Conservation (phyloP, 106 monocot species). For the Acorus calamus region DNA sequence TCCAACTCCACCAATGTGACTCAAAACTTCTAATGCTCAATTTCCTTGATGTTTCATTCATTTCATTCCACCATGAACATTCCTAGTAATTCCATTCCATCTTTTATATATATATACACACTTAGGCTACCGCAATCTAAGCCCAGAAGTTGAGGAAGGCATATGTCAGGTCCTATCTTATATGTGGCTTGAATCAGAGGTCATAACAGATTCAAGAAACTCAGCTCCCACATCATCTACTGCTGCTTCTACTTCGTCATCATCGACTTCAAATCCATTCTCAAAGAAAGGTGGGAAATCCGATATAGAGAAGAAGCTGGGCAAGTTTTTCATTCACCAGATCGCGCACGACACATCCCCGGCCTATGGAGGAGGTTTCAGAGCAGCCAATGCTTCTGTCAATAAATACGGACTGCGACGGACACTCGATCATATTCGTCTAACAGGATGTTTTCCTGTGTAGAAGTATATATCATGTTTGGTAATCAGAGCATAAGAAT, state of each 20-base stretch:
- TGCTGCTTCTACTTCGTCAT: slow-evolving; percentile 44
- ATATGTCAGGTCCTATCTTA: slow-evolving; percentile 93
- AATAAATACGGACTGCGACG: slow-evolving; percentile 60
- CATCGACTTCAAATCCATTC: slow-evolving; percentile 5
- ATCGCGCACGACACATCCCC: slow-evolving; percentile 79
- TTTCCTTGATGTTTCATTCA: too few species aligned
- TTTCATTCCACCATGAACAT: too few species aligned
- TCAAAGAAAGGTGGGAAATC: slow-evolving; percentile 71
- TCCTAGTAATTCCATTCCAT: too few species aligned
- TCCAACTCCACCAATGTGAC: too few species aligned
- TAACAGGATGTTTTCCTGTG: slow-evolving; percentile 57
- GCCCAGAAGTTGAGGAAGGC: slow-evolving; percentile 88
- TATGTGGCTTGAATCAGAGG: slow-evolving; percentile 97
- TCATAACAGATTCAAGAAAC: slow-evolving; percentile 30
- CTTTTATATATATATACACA: too few species aligned
- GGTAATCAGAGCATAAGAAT: too few species aligned
- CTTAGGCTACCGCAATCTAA: slow-evolving; percentile 79
- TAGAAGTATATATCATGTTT: slow-evolving; percentile 1
- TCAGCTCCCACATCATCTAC: slow-evolving; percentile 22
- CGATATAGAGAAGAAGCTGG: slow-evolving; percentile 77
- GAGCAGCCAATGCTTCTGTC: slow-evolving; percentile 69
- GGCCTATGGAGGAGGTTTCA: slow-evolving; percentile 86
- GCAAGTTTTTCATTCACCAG: slow-evolving; percentile 93
- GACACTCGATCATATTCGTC: slow-evolving; percentile 66
- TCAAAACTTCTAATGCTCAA: too few species aligned